Evolutionary conservation across 352 stramenopile species (phyloP), one percentile per base, ranked within the genome.

Genomic region (Sclerospora graminicola): DNA sequence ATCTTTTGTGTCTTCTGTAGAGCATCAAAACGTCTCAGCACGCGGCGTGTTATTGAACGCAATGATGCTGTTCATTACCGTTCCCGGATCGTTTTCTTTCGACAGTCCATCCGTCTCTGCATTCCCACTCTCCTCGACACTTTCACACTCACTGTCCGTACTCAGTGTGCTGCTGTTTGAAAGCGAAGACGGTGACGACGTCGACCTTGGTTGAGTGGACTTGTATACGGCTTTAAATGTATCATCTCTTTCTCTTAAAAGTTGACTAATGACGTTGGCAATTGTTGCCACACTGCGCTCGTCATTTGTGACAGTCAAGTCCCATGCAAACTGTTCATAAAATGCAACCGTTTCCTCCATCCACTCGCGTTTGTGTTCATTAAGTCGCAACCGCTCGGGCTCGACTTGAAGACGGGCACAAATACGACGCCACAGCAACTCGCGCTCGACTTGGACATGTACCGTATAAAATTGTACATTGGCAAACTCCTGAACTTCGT

Each of bases 381-480:
- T 82, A 32, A 85, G 82, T 2, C 70, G 68, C 20, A 82, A 54
- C 21, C 83, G 78, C 47, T 90, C 75, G 0, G 83, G 83, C 39
- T 93, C 79, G 9, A 54, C 54, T 38, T 67, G 51, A 2, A 94
- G 52, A 0, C 83, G 71, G 2, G 57, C 54, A 7, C 60, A 40
- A 43, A 95, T 93, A 48, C 83, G 81, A 24, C 52, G 48, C 81
- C 81, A 95, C 13, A 95, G 51, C 15, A 87, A 27, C 20, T 90
- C 78, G 3, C 56, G 57, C 30, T 89, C 75, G 21, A 95, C 83
- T 24, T 64, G 57, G 19, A 95, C 60, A 50, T 92, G 79, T 35
- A 92, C 67, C 13, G 76, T 92, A 53, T 89, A 82, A 63, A 95
- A 90, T 46, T 86, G 65, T 32, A 94, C 73, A 27, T 69, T 61